phyloP scores from a whole-genome alignment of 352 stramenopile species.

The Phytopythium ostracodes region DNA sequence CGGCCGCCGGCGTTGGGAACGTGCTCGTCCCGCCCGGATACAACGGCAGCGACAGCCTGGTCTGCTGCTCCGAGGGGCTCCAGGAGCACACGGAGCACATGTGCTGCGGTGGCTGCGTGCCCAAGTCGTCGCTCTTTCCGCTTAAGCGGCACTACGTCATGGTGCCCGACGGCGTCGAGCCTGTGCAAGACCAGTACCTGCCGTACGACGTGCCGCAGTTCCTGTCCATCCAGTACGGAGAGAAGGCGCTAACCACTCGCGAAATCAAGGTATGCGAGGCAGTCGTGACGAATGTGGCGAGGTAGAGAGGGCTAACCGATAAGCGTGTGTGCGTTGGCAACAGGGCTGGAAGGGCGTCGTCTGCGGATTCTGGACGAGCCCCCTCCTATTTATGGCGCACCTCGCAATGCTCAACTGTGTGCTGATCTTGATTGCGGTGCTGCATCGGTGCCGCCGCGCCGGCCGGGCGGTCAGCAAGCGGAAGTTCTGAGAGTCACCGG shows the following conservation, averaged over 20 bases:
- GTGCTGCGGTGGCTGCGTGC: constrained; percentile 74
- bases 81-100: constrained; percentile 59
- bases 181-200: constrained; percentile 50
- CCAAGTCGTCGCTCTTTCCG: constrained; percentile 54
- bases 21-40: constrained; percentile 57
- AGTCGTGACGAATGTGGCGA: constrained; percentile 1
- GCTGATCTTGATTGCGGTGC: constrained; percentile 29
- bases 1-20: constrained; percentile 27
- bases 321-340: not conserved
- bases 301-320: not conserved
- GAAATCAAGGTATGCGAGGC: constrained; percentile 61
- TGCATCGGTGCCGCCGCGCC: constrained; percentile 33
- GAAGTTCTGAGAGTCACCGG: constrained; percentile 26
- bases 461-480: constrained; percentile 26
- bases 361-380: constrained; percentile 73
- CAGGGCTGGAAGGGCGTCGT: constrained; percentile 79
- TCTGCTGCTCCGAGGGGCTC: constrained; percentile 72
- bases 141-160: constrained; percentile 39
- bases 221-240: constrained; percentile 66
- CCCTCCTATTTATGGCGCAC: constrained; percentile 55
- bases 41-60: constrained; percentile 55
- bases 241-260: constrained; percentile 41
- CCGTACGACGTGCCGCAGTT: constrained; percentile 54
- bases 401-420: constrained; percentile 34
- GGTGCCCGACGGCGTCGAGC: constrained; percentile 38